These are phyloP conservation scores for Immersiella caudata DNA, from an alignment of 495 filamentous ascomycete species.

Conservation along the genomic window DNA sequence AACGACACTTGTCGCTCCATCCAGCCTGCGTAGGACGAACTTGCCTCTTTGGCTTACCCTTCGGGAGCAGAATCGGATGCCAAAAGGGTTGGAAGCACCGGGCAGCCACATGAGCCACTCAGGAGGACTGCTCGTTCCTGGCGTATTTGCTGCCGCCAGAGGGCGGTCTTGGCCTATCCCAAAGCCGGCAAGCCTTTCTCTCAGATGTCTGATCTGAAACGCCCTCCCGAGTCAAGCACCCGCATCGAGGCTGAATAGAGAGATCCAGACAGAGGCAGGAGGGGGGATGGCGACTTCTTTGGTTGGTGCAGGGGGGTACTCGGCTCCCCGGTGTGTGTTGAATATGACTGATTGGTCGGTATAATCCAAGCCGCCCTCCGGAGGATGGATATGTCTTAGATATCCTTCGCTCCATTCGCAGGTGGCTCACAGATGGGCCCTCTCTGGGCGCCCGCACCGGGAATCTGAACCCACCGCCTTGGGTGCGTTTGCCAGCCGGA, in stretches of 20 bases:
- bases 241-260: not conserved
- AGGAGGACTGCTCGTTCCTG: slow-evolving; percentile 8
- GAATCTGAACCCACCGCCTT: not conserved
- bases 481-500: not conserved
- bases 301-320: not conserved
- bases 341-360: slow-evolving; percentile 7
- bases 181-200: slow-evolving; percentile 4
- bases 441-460: not conserved
- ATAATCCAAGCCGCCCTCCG: not conserved
- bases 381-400: slow-evolving; percentile 9
- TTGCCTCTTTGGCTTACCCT: not conserved
- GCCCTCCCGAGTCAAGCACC: slow-evolving; percentile 9
- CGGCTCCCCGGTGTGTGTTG: not conserved
- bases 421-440: not conserved
- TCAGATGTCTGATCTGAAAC: slow-evolving; percentile 8
- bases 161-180: not conserved
- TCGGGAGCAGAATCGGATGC: slow-evolving; percentile 4
- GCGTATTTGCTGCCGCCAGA: not conserved
- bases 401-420: not conserved
- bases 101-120: slow-evolving; percentile 17
- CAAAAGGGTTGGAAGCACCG: slow-evolving; percentile 14
- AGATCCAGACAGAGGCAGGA: not conserved
- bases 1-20: not conserved
- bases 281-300: not conserved
- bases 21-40: not conserved